phyloP scores from a whole-genome alignment of 73 alveolate species.

The Vitrella brassicaformis region DNA sequence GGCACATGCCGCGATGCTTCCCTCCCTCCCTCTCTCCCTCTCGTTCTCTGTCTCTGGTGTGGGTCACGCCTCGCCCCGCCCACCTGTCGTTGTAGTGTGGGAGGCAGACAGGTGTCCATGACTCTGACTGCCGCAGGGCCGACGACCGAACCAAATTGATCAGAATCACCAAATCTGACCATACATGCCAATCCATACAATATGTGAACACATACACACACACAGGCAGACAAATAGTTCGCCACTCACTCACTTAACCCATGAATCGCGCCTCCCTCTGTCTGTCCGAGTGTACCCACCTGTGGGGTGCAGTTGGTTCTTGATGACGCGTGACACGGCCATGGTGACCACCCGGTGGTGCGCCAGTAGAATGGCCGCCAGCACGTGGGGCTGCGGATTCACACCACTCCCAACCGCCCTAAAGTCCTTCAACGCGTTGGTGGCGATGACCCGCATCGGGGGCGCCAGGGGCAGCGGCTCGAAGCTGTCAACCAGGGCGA shows the following conservation, averaged over 20 bases:
- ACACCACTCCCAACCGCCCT: background rate
- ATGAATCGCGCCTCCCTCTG: too few relatives aligned
- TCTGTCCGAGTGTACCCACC: too few relatives aligned
- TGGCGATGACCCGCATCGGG: conserved; percentile 4
- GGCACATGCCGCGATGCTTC: too few relatives aligned
- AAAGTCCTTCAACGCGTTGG: conserved; percentile 2
- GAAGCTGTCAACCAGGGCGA: conserved; percentile 17
- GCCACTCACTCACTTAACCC: too few relatives aligned
- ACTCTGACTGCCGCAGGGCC: conserved; percentile 26
- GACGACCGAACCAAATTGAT: conserved; percentile 22
- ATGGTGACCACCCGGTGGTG: background rate
- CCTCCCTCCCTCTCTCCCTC: too few relatives aligned
- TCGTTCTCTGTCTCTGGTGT: too few relatives aligned
- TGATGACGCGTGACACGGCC: background rate
- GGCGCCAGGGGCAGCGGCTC: conserved; percentile 32
- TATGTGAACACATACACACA: background rate
- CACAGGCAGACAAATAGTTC: too few relatives aligned
- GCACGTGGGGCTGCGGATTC: background rate
- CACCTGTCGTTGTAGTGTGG: conserved; percentile 32
- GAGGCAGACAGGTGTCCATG: conserved; percentile 38
- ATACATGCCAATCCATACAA: background rate
- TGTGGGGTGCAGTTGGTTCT: too few relatives aligned
- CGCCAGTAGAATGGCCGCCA: background rate
- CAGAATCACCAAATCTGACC: too few relatives aligned
- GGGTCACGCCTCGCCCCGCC: too few relatives aligned